Base-by-base conservation (phyloP, 2,329 filamentous ascomycete species). In the Aspergillus thermomutatus region DNA sequence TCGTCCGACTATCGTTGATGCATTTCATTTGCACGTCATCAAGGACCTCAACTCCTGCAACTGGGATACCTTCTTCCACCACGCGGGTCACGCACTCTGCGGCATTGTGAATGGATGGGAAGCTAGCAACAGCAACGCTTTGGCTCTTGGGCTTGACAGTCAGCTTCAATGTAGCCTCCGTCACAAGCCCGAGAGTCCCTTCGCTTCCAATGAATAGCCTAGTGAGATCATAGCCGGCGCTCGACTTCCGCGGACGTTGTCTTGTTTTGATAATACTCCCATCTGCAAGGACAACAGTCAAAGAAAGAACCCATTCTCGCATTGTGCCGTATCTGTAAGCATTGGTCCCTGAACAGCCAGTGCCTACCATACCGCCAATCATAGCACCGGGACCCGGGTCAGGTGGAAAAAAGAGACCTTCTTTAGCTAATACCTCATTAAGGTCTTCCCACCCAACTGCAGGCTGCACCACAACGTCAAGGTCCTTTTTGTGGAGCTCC, bases 251-350 rank as follows among this genome's bases (percentile, higher is more conserved):
- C 10, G 92, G 91, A 50, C 92, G 84, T 74, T 95, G 91, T 60
- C 90, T 83, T 10, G 92, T 97, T 80, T 92, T 93, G 76, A 97
- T 88, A 52, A 96, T 76, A 1, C 92, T 96, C 50, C 92, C 92
- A 73, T 96, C 92, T 19, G 92, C 92, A 66, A 96, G 82, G 10
- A 96, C 92, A 3, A 96, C 90, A 0, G 92, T 96, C 63, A 96
- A 76, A 53, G 85, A 89, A 23, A 96, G 77, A 11, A 96, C 92
- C 92, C 92, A 96, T 71, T 96, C 92, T 60, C 90, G 87, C 91
- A 96, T 96, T 2, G 92, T 96, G 60, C 92, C 92, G 72, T 96
- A 96, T 56, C 92, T 83, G 77, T 95, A 96, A 17, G 92, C 88
- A 72, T 96, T 96, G 14, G 92, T 96, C 57, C 92, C 92, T 4